These are phyloP conservation scores for Trichocladium uniseriatum DNA, from an alignment of 495 filamentous ascomycete genomes.

Conservation along the genomic window DNA sequence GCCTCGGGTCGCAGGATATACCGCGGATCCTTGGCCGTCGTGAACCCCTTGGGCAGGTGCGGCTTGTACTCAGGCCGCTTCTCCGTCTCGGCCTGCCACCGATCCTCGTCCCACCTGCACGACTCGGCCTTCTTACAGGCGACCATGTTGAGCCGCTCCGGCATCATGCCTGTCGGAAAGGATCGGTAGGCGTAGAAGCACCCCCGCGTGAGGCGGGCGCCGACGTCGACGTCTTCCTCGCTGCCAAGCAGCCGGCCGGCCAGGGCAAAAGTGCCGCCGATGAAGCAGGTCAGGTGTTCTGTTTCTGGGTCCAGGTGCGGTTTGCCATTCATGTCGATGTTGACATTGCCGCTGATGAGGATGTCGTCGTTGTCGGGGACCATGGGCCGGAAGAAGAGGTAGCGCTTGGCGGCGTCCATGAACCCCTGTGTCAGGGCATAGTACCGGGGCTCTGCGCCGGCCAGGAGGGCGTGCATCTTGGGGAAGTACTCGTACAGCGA, in stretches of 20 bases:
- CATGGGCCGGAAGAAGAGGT: slow-evolving; percentile 59
- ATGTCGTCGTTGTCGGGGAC: slow-evolving; percentile 51
- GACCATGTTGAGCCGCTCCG: slow-evolving; percentile 56
- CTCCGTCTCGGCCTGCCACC: slow-evolving; percentile 12
- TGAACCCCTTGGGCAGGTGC: slow-evolving; percentile 50
- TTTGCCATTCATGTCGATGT: slow-evolving; percentile 7
- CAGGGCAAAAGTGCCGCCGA: slow-evolving; percentile 83
- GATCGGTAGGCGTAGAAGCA: slow-evolving; percentile 82
- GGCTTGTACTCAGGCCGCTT: slow-evolving; percentile 25
- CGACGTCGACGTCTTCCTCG: slow-evolving; percentile 62
- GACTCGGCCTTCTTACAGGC: slow-evolving; percentile 21
- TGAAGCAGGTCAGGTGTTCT: slow-evolving; percentile 60
- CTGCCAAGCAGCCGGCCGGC: slow-evolving; percentile 66
- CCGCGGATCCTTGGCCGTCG: slow-evolving; percentile 20
- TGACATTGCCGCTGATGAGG: slow-evolving; percentile 48
- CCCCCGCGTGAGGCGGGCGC: slow-evolving; percentile 69
- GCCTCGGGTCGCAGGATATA: slow-evolving; percentile 54
- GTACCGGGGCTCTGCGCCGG: slow-evolving; percentile 30
- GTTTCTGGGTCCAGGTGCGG: slow-evolving; percentile 27
- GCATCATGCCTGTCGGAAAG: slow-evolving; percentile 80
- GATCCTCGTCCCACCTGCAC: slow-evolving; percentile 22
- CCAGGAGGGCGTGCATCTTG: slow-evolving; percentile 46
- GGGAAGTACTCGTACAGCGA: slow-evolving; percentile 86
- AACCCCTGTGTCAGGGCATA: slow-evolving; percentile 36
- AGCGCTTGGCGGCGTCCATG: slow-evolving; percentile 51